Base-by-base conservation (phyloP, 495 filamentous ascomycete species). In the Astrothelium macrocarpum region DNA sequence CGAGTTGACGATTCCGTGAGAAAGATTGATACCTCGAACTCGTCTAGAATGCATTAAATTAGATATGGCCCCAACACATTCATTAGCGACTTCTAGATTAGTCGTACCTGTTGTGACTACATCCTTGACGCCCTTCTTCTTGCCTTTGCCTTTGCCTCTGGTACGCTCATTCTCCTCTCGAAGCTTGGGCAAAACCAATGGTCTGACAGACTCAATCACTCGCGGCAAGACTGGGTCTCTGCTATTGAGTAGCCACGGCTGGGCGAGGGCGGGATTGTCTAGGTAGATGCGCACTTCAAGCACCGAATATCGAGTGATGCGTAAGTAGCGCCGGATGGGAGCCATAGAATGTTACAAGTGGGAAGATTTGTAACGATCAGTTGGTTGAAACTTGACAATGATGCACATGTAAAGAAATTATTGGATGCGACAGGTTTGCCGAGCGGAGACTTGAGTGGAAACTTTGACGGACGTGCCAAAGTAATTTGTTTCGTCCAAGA, bases 231-330 rank as follows among this genome's bases (percentile, higher is more conserved):
- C 81, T 0, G 87, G 85, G 65, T 89, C 79, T 53, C 84, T 82
- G 20, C 86, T 74, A 65, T 84, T 84, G 53, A 96, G 81, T 10
- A 98, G 85, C 94, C 94, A 98, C 64, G 85, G 79, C 45, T 86
- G 81, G 5, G 78, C 79, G 53, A 95, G 86, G 9, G 88, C 83
- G 1, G 94, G 94, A 63, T 89, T 90, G 63, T 97, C 94, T 53
- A 96, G 84, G 75, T 96, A 98, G 69, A 98, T 93, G 45, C 93
- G 90, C 59, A 87, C 89, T 81, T 98, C 94, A 56, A 98, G 82
- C 62, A 96, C 91, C 20, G 94, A 95, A 74, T 89, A 88, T 71
- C 91, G 88, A 64, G 86, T 89, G 64, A 94, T 92, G 56, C 90
- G 81, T 61, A 94, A 83, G 68, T 94, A 94, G 66, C 89, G 83